Base-by-base conservation (phyloP, 1,284 basidiomycete species). In the Cutaneotrichosporon sp. region DNA sequence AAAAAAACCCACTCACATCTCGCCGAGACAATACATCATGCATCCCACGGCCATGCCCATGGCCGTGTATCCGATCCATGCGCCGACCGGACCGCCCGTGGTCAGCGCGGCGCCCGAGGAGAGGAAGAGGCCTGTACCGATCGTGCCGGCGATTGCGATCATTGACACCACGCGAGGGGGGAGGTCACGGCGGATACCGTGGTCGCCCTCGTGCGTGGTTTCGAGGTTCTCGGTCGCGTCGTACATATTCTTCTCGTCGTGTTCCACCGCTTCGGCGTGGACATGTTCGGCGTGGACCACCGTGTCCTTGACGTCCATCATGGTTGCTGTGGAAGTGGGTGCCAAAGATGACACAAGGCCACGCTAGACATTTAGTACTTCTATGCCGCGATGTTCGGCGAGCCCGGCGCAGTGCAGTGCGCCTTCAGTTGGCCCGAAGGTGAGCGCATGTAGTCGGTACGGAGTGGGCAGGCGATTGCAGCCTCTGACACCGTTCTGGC, bases 41-140 rank as follows among this genome's bases (percentile, higher is more conserved):
- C 40, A 16, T 13, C 40, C 40, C 14, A 42, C 40, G 1, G 16
- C 16, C 14, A 42, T 13, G 11, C 40, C 40, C 40, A 42, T 42
- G 40, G 16, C 40, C 40, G 40, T 42, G 40, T 42, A 42, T 18
- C 40, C 40, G 40, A 42, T 13, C 14, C 11, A 42, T 18, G 40
- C 40, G 14, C 40, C 40, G 40, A 42, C 40, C 14, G 40, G 40
- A 9, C 40, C 40, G 10, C 40, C 40, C 26, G 36, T 36, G 14
- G 49, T 52, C 6, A 60, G 49, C 11, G 58, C n/a, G 3, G 21
- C 49, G 26, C 58, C 58, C 8, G 58, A 60, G 36, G 83, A 83
- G 61, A 85, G 65, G 62, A 75, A 75, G 18, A 76, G 69, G 74
- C 81, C 83, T 8, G 83, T 84, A 34, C 83, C 83, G 65, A 84